Base-by-base conservation (phyloP, 2,329 filamentous ascomycete species). In the Diplodia seriata region DNA sequence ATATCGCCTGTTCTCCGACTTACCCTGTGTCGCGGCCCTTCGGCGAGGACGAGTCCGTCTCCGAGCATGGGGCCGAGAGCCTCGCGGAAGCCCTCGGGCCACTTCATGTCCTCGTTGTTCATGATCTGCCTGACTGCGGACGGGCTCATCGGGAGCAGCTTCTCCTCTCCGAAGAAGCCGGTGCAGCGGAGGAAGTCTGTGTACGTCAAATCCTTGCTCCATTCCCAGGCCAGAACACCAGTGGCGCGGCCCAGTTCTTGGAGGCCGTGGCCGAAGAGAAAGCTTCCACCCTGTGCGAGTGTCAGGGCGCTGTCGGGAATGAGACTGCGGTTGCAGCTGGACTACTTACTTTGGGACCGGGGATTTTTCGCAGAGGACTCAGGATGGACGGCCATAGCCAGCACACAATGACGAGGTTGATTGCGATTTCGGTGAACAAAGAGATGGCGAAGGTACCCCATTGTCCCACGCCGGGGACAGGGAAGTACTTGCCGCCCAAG, bases 41-140 rank as follows among this genome's bases (percentile, higher is more conserved):
- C 82, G 0, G 79, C 79, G 43, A 83, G 70, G 43, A 84, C 79
- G 53, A 84, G 69, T 0, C 82, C 82, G 62, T 80, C 79, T 5
- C 82, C 82, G 0, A 84, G 72, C 36, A 43, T 38, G 36, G 43
- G 43, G 4, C 36, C 55, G 31, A 59, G 43, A 12, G 55, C 43
- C 36, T 59, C 43, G 20, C 55, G 55, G 4, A 59, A 18, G 36
- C 43, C 55, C 6, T 38, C 36, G 1, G 55, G 55, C 55, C 55
- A 59, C n/a, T 47, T 38, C 20, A 59, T 18, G 38, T 59, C 55
- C 1, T 59, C 55, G 20, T 59, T 36, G 6, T 38, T 59, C 12
- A 59, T 18, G 11, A 59, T 38, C 23, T 59, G 55, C 38, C 55
- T 26, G 4, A 59, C 55, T 0, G 38, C 38, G 4, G 20, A 12